These are phyloP conservation scores for Fonsecaea monophora DNA, from an alignment of 2,329 filamentous ascomycete species.

Conservation along the genomic window DNA sequence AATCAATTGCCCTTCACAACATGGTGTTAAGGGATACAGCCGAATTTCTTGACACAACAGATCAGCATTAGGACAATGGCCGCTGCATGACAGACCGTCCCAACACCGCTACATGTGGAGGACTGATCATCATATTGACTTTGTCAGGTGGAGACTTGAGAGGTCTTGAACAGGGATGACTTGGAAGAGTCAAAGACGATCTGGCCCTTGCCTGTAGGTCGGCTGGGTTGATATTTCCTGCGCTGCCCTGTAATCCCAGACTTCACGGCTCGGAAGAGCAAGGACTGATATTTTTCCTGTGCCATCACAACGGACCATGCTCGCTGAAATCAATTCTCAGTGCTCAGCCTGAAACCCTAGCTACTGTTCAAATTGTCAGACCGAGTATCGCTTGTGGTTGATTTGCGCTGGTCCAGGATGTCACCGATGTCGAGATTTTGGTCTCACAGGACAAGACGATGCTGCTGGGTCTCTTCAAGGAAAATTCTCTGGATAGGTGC, in stretches of 20 bases:
- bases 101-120: too few relatives aligned
- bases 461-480: not conserved
- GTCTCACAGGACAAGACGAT: not conserved
- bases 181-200: too few relatives aligned
- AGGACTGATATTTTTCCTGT: conserved; percentile 5
- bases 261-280: not conserved
- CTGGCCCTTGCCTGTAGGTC: too few relatives aligned
- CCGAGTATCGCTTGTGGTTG: not conserved
- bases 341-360: not conserved
- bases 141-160: too few relatives aligned
- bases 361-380: not conserved
- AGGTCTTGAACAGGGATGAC: too few relatives aligned
- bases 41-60: not conserved
- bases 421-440: not conserved
- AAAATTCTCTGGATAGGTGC: too few relatives aligned
- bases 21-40: not conserved
- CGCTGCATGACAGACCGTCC: not conserved
- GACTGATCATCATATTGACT: too few relatives aligned
- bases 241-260: not conserved
- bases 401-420: not conserved
- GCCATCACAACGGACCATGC: not conserved
- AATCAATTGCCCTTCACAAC: not conserved
- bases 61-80: not conserved
- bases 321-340: not conserved
- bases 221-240: not conserved